Evolutionary conservation across 345 rosid genomes (phyloP), one percentile per base, ranked within the genome.

Genomic region (Geranium brycei): DNA sequence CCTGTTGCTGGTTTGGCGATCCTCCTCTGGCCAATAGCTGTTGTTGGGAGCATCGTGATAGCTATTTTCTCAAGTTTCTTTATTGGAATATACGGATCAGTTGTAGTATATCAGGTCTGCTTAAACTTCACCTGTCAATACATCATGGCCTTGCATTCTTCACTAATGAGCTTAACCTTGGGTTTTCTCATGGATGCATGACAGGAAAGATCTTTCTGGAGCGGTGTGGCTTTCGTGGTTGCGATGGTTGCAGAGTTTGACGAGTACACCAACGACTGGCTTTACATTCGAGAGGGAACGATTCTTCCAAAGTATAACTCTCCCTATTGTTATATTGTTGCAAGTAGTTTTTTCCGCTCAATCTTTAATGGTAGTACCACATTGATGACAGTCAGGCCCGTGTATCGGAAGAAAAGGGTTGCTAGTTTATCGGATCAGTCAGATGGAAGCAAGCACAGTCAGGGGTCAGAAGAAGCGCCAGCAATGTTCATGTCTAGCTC

Each of bases 191-290:
- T 88, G 18, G 58, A 32, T 66, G 78, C 60, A 51, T 77, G 28
- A 69, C 81, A 90, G 92, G 95, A 91, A 71, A 87, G 89, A 63
- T 88, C 96, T 58, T 84, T 87, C 40, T 53, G 73, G 69, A 82
- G 85, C 76, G 98, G 91, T 41, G 65, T 80, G 7, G 88, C 95
- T 60, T 88, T 81, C 82, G 96, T 87, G 79, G 78, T 88, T 77
- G 88, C 98, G 16, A 85, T 88, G 82, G 85, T 88, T 64, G 91
- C 95, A 0, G 95, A 88, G 63, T 91, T 88, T 66, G 95, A 88
- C 31, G 95, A 91, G 84, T 88, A 85, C 72, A 87, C 91, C n/a
- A 91, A 85, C 73, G 91, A 85, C 61, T 79, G 91, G 83, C 98
- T 88, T 35, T 88, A 83, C 66, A 90, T 91, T 60, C 76, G 81